Conservation (phyloP, 306 rosid genomes). For the Gleditsia sinensis region DNA sequence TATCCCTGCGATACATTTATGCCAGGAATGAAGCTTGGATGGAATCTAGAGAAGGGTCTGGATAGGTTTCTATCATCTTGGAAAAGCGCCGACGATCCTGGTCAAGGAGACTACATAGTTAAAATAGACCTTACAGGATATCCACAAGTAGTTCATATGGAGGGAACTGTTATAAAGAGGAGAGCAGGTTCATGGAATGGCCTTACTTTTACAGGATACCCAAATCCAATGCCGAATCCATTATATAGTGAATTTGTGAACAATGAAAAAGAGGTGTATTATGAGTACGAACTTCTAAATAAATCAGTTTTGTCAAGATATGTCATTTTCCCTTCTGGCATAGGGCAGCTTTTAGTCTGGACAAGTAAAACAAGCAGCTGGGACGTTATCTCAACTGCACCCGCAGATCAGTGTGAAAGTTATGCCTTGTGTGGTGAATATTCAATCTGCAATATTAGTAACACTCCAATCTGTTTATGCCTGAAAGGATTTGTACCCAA, state of each 20-base stretch:
- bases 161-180: not conserved
- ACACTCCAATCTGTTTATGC: not conserved
- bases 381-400: not conserved
- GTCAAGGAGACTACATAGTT: not conserved
- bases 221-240: not conserved
- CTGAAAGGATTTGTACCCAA: conserved; percentile 20
- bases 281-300: conserved; percentile 12
- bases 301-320: not conserved
- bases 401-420: not conserved
- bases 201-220: conserved; percentile 2
- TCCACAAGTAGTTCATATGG: not conserved
- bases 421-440: not conserved
- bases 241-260: not conserved
- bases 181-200: conserved; percentile 30
- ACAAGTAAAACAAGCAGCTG: not conserved
- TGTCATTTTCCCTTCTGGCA: not conserved
- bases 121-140: not conserved
- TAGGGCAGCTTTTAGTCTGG: not conserved
- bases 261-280: conserved; percentile 16
- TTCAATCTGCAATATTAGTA: not conserved
- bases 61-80: conserved; percentile 10
- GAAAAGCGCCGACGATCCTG: conserved; percentile 17
- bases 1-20: not conserved
- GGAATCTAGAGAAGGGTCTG: not conserved
- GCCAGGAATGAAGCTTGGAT: conserved; percentile 30